phyloP scores from a whole-genome alignment of 2,329 filamentous ascomycete genomes.

The Diaporthe destruens region DNA sequence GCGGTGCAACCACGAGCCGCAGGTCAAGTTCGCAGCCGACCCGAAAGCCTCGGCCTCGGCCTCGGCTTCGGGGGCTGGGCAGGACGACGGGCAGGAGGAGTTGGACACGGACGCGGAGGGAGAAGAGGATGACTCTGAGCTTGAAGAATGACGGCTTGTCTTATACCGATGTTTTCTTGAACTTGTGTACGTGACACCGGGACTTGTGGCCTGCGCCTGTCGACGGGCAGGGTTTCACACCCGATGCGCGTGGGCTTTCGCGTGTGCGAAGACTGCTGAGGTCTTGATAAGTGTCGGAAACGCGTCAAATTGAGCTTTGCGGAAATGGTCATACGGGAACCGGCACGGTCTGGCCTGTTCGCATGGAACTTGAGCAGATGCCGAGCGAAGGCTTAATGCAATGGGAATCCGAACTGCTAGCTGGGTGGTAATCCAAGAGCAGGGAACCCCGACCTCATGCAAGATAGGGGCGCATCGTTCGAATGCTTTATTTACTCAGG shows the following conservation, averaged over 20 bases:
- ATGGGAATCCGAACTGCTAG: no score
- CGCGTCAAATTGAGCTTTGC: no score
- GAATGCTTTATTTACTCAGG: no score
- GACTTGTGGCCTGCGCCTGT: neutral
- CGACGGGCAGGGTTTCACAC: no score
- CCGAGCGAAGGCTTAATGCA: neutral
- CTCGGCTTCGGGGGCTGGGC: neutral
- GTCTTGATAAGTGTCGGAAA: neutral
- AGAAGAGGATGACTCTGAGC: neutral
- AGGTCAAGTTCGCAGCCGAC: constrained; percentile 10
- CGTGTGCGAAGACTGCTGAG: neutral
- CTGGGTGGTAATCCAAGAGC: no score
- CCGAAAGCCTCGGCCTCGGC: neutral
- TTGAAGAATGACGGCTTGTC: neutral
- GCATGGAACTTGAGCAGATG: neutral
- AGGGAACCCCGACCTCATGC: no score
- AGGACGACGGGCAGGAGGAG: neutral
- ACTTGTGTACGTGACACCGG: neutral
- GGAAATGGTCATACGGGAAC: no score
- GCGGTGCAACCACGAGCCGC: constrained; percentile 40
- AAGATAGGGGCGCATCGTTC: no score
- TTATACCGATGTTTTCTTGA: neutral
- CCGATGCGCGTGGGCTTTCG: no score
- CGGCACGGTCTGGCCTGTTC: neutral
- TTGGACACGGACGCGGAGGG: neutral